A percentile compares a stretch with the other conserved stretches of the same genome.
Evolutionary conservation across 805 yeast species (phyloP).

Genomic region (Saccharomycopsis synnaedendra): DNA sequence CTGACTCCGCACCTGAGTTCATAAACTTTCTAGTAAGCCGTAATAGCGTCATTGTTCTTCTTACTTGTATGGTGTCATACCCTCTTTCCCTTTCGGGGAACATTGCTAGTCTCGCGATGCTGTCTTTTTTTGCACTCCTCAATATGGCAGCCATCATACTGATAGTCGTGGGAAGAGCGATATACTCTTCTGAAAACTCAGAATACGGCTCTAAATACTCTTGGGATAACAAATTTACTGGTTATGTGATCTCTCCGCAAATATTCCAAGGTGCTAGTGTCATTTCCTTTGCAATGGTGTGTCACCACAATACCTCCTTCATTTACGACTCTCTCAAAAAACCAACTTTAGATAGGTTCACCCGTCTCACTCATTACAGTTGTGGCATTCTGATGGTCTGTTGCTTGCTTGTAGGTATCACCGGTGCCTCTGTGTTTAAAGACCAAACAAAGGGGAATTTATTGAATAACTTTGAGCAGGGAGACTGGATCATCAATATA

Average conservation of each 20-base stretch:
- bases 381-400: slow-evolving; percentile 73
- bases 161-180: slow-evolving; percentile 61
- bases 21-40: slow-evolving; percentile 50
- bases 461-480: slow-evolving; percentile 72
- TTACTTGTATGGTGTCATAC: slow-evolving; percentile 63
- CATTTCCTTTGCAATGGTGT: slow-evolving; percentile 87
- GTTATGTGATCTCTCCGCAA: slow-evolving; percentile 35
- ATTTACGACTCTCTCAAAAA: slow-evolving; percentile 74
- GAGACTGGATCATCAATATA: slow-evolving; percentile 65
- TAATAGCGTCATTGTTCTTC: slow-evolving; percentile 56
- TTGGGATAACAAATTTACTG: slow-evolving; percentile 19
- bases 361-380: slow-evolving; percentile 71
- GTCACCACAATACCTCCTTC: slow-evolving; percentile 89
- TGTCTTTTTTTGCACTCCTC: slow-evolving; percentile 73
- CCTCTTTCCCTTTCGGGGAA: slow-evolving; percentile 76
- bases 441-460: slow-evolving; percentile 77
- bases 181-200: background rate
- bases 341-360: slow-evolving; percentile 68
- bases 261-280: slow-evolving; percentile 89
- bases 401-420: slow-evolving; percentile 66
- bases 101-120: slow-evolving; percentile 77
- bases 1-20: slow-evolving; percentile 28
- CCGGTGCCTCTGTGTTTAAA: slow-evolving; percentile 69
- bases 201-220: slow-evolving; percentile 23
- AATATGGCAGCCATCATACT: slow-evolving; percentile 75